Evolutionary conservation across 2,329 filamentous ascomycete species (phyloP), one percentile per base, ranked within the genome.

Genomic region (Penicillium sp.): DNA sequence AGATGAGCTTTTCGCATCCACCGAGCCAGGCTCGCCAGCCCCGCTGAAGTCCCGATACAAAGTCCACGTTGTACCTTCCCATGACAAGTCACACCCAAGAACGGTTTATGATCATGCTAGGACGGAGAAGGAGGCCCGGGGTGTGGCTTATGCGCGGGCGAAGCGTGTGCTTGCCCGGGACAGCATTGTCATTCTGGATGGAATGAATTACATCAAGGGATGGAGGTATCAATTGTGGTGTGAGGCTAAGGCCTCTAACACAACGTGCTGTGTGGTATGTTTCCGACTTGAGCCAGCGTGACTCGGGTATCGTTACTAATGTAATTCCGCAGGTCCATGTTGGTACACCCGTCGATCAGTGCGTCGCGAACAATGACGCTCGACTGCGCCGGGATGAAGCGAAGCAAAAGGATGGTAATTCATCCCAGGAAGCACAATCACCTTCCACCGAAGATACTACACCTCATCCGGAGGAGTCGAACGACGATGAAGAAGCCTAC

Each of bases 131-230:
- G 85, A 88, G 75, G 86, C 86, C 3, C 84, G 87, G 3, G 87
- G 86, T 28, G 83, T 86, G 22, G 83, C 86, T 62, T 86, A 86
- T 68, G 85, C 85, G 12, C 85, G 86, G 62, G 83, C 88, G 60
- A 89, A 88, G 75, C 81, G 87, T 37, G 77, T 81, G 24, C 76
- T 89, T 50, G 81, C 81, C 19, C 81, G 81, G 54, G 84, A 88
- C 72, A 84, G 81, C 53, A 83, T 89, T 60, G 86, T 89, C 47
- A 84, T 89, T 55, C 83, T 87, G 2, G 87, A 89, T 74, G 85
- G 84, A 35, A 81, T 88, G 78, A 89, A 89, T 73, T 89, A 89
- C 74, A 89, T 89, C 78, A 89, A 89, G 74, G 87, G 87, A 22
- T 89, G 86, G 75, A 81, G 87, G 42, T 89, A 89, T 70, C 87